phyloP scores from a whole-genome alignment of 73 alveolate species.

The Breviolum minutum region DNA sequence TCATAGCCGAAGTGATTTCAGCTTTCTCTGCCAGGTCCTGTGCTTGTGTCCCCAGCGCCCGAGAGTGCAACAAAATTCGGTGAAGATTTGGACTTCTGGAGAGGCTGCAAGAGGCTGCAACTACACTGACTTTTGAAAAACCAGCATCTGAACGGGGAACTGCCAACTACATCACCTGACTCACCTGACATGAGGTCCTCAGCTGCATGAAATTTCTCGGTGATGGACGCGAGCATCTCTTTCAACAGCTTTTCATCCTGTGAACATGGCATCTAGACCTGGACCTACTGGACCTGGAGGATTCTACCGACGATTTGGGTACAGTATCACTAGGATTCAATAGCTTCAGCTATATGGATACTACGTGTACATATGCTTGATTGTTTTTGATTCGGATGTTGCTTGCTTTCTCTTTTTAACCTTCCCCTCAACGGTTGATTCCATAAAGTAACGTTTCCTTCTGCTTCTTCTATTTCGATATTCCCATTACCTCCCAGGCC shows the following conservation, averaged over 20 bases:
- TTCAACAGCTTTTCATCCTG: constrained; percentile 87
- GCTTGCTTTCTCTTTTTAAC: too few species aligned
- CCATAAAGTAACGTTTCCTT: too few species aligned
- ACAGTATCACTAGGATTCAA: too few species aligned
- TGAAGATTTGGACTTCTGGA: too few species aligned
- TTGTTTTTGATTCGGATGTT: too few species aligned
- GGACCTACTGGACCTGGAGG: neutral
- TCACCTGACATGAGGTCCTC: constrained; percentile 9
- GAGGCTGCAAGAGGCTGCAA: neutral
- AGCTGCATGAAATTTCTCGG: constrained; percentile 81
- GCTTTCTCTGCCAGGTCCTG: constrained; percentile 88
- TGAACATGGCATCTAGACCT: too few species aligned
- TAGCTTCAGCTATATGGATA: too few species aligned
- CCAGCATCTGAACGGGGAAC: neutral
- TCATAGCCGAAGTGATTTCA: constrained; percentile 90
- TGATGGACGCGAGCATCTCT: constrained; percentile 74
- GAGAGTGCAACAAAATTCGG: neutral
- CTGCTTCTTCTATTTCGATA: too few species aligned
- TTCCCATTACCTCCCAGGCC: too few species aligned
- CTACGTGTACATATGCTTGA: too few species aligned
- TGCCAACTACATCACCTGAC: neutral
- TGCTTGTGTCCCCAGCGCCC: neutral
- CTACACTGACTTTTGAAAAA: neutral
- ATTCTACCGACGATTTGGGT: neutral
- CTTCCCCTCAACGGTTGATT: too few species aligned